Conservation (phyloP, 1,284 basidiomycete genomes). For the Trichosporon sp. region DNA sequence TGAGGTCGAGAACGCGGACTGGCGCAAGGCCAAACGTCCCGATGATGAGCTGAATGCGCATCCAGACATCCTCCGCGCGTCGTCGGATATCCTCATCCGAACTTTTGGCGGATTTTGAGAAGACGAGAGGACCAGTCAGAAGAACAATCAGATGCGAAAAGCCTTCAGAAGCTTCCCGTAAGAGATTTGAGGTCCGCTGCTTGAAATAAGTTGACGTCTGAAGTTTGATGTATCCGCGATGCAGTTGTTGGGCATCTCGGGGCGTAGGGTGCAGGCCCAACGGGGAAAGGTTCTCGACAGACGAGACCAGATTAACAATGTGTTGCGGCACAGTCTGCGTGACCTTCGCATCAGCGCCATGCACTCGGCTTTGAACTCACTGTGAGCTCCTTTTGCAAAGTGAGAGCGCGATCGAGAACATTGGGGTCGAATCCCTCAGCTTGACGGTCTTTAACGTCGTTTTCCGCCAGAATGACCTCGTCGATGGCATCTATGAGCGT, state of each 20-base stretch:
- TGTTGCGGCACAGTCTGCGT: constrained; percentile 18
- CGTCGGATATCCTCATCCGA: constrained; percentile 41
- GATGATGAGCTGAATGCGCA: constrained; percentile 77
- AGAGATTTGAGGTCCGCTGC: constrained; percentile 96
- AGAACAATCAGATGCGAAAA: constrained; percentile 86
- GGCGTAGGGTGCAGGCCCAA: constrained; percentile 33
- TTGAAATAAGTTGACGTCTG: constrained; percentile 61
- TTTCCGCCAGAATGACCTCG: background rate
- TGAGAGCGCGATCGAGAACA: background rate
- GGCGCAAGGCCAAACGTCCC: constrained; percentile 96
- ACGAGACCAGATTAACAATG: constrained; percentile 27
- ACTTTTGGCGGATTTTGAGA: constrained; percentile 16
- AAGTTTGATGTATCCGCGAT: constrained; percentile 29
- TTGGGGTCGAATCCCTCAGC: background rate
- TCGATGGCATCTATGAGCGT: constrained; percentile 16
- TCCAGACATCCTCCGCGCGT: constrained; percentile 72
- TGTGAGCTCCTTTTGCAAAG: constrained; percentile 8
- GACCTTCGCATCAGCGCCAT: constrained; percentile 1
- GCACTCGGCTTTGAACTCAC: constrained; percentile 7
- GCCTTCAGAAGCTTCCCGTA: constrained; percentile 95
- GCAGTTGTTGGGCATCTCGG: constrained; percentile 21
- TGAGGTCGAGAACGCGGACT: constrained; percentile 85
- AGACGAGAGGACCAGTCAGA: constrained; percentile 60
- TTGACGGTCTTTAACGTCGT: background rate
- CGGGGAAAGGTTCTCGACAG: constrained; percentile 23